Evolutionary conservation across 2,329 filamentous ascomycete genomes (phyloP).

Genomic region (Teratosphaeriaceae sp.): DNA sequence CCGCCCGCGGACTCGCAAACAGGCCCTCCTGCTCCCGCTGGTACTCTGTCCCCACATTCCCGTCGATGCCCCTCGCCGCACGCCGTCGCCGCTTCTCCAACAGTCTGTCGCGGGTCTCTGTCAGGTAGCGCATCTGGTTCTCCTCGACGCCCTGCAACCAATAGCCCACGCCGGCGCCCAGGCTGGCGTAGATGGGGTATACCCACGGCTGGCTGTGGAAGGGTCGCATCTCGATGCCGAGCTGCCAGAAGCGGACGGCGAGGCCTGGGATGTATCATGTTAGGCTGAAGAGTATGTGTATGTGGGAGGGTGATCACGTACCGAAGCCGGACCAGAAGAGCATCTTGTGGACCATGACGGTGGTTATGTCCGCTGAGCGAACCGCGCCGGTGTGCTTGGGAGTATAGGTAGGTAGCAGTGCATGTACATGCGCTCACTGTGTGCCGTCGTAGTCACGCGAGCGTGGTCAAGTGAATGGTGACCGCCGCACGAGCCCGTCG

Average conservation of each 20-base stretch:
- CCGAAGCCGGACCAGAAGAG: conserved; percentile 90
- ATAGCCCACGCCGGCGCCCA: conserved; percentile 90
- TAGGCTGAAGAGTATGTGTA: conserved; percentile 8
- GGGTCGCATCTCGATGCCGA: conserved; percentile 97
- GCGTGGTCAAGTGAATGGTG: neutral
- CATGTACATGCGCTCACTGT: neutral
- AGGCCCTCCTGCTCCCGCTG: conserved; percentile 29
- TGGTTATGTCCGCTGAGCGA: neutral
- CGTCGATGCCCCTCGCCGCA: conserved; percentile 51
- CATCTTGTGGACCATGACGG: conserved; percentile 49
- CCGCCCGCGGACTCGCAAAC: conserved; percentile 17
- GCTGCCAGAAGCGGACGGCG: conserved; percentile 88
- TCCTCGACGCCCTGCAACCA: conserved; percentile 90
- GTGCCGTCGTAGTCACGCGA: neutral
- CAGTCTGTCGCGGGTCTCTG: conserved; percentile 70
- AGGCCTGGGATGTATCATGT: conserved; percentile 55
- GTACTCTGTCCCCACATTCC: conserved; percentile 21
- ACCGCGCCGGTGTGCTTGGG: neutral
- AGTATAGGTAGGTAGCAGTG: no score
- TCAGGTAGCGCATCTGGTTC: conserved; percentile 68
- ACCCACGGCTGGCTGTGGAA: conserved; percentile 81
- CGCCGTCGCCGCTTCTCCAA: conserved; percentile 84
- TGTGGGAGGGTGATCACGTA: conserved; percentile 36
- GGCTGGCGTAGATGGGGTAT: conserved; percentile 80
- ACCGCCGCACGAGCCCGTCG: neutral